Base-by-base conservation (phyloP, 139 green algal genomes). In the Chlamydomonas sphaeroides region DNA sequence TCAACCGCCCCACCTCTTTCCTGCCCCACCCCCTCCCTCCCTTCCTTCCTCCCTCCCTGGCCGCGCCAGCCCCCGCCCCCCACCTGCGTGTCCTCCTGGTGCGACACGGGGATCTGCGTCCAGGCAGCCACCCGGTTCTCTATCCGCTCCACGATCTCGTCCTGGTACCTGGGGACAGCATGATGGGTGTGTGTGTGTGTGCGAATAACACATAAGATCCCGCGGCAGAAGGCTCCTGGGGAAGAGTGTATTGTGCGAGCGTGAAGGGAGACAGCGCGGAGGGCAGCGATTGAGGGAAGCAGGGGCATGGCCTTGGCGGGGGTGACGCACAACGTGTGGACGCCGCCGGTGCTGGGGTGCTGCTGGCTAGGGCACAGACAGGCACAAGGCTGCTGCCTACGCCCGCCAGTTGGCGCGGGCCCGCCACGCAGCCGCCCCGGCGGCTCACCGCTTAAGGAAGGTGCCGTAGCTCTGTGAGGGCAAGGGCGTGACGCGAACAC, bases 51-150 rank as follows among this genome's bases (percentile, higher is more conserved):
- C 72, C 33, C 15, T 23, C 14, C 63, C n/a, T n/a, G n/a, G n/a
- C n/a, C n/a, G n/a, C n/a, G n/a, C n/a, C n/a, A n/a, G n/a, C n/a
- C n/a, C n/a, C n/a, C n/a, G n/a, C 10, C 41, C 30, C 68, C 17
- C 38, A 91, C 88, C 75, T 97, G 92, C 57, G 93, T 93, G 89
- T 97, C 94, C 83, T 97, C 94, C 74, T 96, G 92, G 84, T 97
- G 89, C 6, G 33, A 72, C 10, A 95, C 66, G 36, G 92, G 91
- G 23, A 96, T 85, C 38, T 92, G 83, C 42, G 92, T 95, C 92
- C 92, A 97, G 10, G 85, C 84, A 15, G 91, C 93, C 36, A 96
- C 53, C 4, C 68, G 65, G 72, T 86, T 89, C 65, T 86, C 78
- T 48, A 89, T 51, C 35, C 70, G 69, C 65, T 79, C 71, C 61